A percentile compares a stretch with the other conserved stretches of the same genome.
These are phyloP conservation scores for Teratosphaeria epicoccoides DNA, from an alignment of 2,329 filamentous ascomycete species.

Conservation along the genomic window DNA sequence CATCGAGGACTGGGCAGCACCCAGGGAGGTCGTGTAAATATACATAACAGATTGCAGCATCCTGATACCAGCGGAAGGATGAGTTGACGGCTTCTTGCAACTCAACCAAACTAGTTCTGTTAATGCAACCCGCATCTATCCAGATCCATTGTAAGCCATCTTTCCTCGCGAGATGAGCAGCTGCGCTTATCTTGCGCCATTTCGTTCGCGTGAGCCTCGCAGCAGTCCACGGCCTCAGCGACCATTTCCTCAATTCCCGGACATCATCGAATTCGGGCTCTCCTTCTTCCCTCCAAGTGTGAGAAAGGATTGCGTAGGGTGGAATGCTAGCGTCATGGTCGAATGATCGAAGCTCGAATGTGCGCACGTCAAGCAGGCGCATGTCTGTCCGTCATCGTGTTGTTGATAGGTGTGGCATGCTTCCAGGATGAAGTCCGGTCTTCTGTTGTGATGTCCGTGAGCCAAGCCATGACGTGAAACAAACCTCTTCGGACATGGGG, in stretches of 20 bases:
- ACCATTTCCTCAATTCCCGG: not conserved
- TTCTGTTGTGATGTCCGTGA: not conserved
- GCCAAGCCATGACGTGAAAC: not conserved
- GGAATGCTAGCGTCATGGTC: not conserved
- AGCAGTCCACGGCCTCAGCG: not conserved
- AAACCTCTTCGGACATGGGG: not conserved
- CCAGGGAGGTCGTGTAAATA: conserved; percentile 2
- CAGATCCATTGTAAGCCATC: conserved; percentile 4
- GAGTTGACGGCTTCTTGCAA: conserved; percentile 7
- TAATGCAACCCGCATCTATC: conserved; percentile 6
- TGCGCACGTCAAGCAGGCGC: not conserved
- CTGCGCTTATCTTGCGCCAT: not conserved
- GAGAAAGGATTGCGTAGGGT: conserved; percentile 2
- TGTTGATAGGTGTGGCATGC: not conserved
- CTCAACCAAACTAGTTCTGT: conserved; percentile 3
- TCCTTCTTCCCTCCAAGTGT: not conserved
- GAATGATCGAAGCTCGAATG: conserved; percentile 1
- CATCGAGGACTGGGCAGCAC: not conserved
- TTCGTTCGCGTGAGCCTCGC: not conserved
- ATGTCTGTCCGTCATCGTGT: not conserved
- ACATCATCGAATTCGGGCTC: not conserved
- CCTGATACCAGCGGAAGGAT: conserved; percentile 5
- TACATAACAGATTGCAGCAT: conserved; percentile 6
- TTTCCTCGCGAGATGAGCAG: not conserved
- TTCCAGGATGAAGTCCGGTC: not conserved